These are phyloP conservation scores for Pholiota microspora DNA, from an alignment of 768 basidiomycete species.

Conservation along the genomic window DNA sequence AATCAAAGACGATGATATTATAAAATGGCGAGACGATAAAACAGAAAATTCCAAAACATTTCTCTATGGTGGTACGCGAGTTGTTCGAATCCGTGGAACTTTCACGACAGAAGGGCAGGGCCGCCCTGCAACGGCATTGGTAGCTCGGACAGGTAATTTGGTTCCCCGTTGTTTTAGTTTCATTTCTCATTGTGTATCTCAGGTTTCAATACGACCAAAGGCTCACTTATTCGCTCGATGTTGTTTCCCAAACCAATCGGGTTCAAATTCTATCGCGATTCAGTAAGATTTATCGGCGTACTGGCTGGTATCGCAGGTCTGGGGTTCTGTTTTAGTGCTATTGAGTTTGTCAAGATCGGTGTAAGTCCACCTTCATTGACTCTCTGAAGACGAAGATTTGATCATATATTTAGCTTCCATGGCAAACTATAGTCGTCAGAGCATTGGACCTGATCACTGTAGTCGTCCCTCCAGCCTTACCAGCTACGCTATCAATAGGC, in stretches of 20 bases:
- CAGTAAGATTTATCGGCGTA: slow-evolving; percentile 87
- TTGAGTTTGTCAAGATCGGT: slow-evolving; percentile 89
- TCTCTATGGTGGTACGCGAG: slow-evolving; percentile 86
- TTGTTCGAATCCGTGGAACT: slow-evolving; percentile 78
- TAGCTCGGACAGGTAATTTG: slow-evolving; percentile 76
- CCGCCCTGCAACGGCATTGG: slow-evolving; percentile 73
- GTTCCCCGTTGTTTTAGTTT: background rate
- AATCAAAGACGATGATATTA: slow-evolving; percentile 74
- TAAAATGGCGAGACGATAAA: slow-evolving; percentile 65
- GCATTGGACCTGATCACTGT: slow-evolving; percentile 95
- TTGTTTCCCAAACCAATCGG: slow-evolving; percentile 97
- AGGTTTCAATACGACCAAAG: slow-evolving; percentile 98
- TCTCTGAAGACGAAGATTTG: background rate
- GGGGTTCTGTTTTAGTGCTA: slow-evolving; percentile 88
- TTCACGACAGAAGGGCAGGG: slow-evolving; percentile 50
- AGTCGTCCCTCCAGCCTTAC: slow-evolving; percentile 95
- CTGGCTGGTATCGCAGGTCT: slow-evolving; percentile 87
- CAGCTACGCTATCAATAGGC: slow-evolving; percentile 95
- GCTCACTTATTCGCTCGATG: slow-evolving; percentile 94
- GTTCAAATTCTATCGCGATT: slow-evolving; percentile 97
- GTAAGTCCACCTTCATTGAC: slow-evolving; percentile 41
- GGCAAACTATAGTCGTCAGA: slow-evolving; percentile 88
- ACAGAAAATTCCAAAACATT: slow-evolving; percentile 81
- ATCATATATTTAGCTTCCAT: slow-evolving; percentile 57
- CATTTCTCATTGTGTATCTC: background rate